Base-by-base conservation (phyloP, 805 yeast genomes). In the Wickerhamomyces chambardii region DNA sequence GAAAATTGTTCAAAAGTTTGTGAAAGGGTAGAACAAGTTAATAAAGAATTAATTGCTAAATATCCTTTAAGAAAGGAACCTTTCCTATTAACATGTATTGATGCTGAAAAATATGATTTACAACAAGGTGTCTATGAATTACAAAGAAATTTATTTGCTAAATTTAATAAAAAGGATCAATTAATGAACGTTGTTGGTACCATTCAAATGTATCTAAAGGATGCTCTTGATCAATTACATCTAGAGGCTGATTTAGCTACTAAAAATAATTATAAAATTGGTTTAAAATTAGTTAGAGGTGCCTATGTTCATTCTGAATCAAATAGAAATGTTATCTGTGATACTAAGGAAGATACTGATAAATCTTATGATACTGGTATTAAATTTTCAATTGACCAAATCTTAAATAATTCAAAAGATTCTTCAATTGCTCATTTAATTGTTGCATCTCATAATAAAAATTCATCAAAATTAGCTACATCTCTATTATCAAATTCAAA, bases 221-320 rank as follows among this genome's bases (percentile, higher is more conserved):
- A 81, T 43, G 77, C 94, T 1, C 55, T 77, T 2, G 66, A 67
- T 16, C 68, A 83, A 45, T 63, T 90, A 43, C 57, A 70, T 24
- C 44, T 61, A 28, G 97, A 89, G 55, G 72, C 74, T 44, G 58
- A 66, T 44, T 63, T 77, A 37, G 96, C 97, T 15, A 46, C 60
- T 38, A 68, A 72, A 35, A 58, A 61, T 15, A 56, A 60, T 36
- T 89, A 89, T 59, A 73, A 82, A 52, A 61, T 87, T 38, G 96
- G 95, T 16, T 65, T 87, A 66, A 89, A 89, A 59, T 70, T 89
- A 36, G 97, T 89, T 15, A 76, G 97, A 59, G 97, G 97, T 44
- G 97, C 97, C 14, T 89, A 89, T 64, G 75, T 89, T 41, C 96
- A 89, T 55, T 75, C 95, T 6, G 97, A 89, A 63, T 73, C 82